These are phyloP conservation scores for Xylaria polymorpha DNA, from an alignment of 2,329 filamentous ascomycete species.

Conservation along the genomic window DNA sequence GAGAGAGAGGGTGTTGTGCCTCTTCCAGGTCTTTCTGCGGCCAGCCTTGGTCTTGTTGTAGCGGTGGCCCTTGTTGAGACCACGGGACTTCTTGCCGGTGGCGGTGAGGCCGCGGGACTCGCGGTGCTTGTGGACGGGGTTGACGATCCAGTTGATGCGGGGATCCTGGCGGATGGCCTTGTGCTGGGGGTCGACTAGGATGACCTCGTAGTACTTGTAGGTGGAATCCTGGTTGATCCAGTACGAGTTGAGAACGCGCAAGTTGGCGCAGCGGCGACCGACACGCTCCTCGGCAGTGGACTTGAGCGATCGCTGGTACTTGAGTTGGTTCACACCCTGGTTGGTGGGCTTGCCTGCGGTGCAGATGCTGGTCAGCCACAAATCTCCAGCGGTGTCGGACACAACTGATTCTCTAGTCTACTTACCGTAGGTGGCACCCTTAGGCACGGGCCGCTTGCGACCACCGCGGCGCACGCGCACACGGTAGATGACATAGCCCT, in stretches of 20 bases:
- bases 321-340: conserved; percentile 99
- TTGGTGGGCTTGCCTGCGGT: conserved; percentile 97
- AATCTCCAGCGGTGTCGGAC: background rate
- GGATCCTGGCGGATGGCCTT: conserved; percentile 99
- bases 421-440: conserved; percentile 99
- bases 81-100: conserved; percentile 99
- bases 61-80: conserved; percentile 98
- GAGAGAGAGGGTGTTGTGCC: conserved; percentile 98
- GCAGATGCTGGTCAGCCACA: conserved; percentile 35
- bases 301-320: conserved; percentile 99
- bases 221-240: conserved; percentile 99
- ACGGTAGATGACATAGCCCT: conserved; percentile 99
- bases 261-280: conserved; percentile 97
- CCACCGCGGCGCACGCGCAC: conserved; percentile 98
- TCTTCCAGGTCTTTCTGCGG: conserved; percentile 99
- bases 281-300: conserved; percentile 99
- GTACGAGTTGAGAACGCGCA: conserved; percentile 99
- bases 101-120: conserved; percentile 96
- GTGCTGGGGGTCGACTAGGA: conserved; percentile 99
- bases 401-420: conserved; percentile 35
- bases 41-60: conserved; percentile 99
- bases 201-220: conserved; percentile 99
- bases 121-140: conserved; percentile 99
- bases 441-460: conserved; percentile 94
- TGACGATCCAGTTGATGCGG: conserved; percentile 99